Percentiles rank a stretch among this genome's conserved stretches.
phyloP scores from a whole-genome alignment of 768 basidiomycete species.

The Sporobolomyces pararoseus region DNA sequence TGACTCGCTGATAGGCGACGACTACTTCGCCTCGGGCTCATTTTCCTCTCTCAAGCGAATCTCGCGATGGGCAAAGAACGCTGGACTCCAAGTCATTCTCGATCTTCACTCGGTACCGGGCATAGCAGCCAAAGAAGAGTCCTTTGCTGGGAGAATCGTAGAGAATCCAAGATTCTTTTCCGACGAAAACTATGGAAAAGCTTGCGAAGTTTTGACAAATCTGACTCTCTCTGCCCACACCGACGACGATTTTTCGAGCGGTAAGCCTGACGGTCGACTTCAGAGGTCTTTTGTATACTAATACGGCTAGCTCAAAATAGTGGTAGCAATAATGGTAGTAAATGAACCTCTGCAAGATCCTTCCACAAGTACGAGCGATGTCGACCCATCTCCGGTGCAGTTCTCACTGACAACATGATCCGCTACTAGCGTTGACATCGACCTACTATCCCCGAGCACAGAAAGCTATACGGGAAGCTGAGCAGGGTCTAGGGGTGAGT shows the following conservation, averaged over 20 bases:
- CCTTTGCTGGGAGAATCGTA: slow-evolving; percentile 9
- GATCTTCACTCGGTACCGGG: slow-evolving; percentile 22
- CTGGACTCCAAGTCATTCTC: slow-evolving; percentile 11
- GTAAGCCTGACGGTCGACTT: no score
- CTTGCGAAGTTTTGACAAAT: slow-evolving; percentile 9
- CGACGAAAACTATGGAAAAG: slow-evolving; percentile 4
- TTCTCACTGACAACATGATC: background rate
- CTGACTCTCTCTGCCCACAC: slow-evolving; percentile 1
- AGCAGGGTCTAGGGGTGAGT: slow-evolving; percentile 4
- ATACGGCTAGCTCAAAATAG: no score
- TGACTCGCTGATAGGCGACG: slow-evolving; percentile 15
- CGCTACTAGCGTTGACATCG: slow-evolving; percentile 7
- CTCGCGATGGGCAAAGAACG: slow-evolving; percentile 1
- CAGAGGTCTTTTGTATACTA: no score
- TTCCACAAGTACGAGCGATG: slow-evolving; percentile 1
- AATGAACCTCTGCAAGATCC: slow-evolving; percentile 25
- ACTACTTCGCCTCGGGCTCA: slow-evolving; percentile 2
- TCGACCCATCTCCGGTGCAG: background rate
- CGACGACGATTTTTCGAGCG: background rate
- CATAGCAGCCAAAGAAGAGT: background rate
- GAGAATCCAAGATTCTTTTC: background rate
- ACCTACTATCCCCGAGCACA: slow-evolving; percentile 20
- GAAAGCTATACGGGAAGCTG: slow-evolving; percentile 11
- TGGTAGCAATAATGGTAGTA: slow-evolving; percentile 8
- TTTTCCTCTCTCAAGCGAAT: slow-evolving; percentile 16